Evolutionary conservation across 352 stramenopile species (phyloP), one percentile per base, ranked within the genome.

Genomic region (Pythium pyrilobum): DNA sequence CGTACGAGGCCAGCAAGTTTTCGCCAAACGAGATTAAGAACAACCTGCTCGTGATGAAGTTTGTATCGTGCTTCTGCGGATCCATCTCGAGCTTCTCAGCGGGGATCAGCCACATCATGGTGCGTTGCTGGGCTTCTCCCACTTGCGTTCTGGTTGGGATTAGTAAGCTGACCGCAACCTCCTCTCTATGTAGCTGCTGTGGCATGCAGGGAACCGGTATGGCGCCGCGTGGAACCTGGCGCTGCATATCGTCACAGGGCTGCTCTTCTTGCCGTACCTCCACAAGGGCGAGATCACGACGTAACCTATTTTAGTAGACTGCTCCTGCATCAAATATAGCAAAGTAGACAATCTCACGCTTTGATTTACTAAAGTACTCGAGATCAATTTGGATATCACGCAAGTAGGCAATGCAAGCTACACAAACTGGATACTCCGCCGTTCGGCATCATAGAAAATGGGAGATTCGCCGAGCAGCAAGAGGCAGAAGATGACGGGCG

Each of bases 61-160:
- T 76, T 41, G 67, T 76, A 5, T 70, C 67, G 7, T 71, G 60
- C 20, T 76, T 76, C 33, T 76, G 67, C 39, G 67, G 67, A 16
- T 76, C 67, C 0, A 55, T 76, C 11, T 76, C 67, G 27, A 63
- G 51, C 25, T 76, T 76, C 18, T 71, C 64, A 0, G 64, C 33
- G 0, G 44, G 47, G 10, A 67, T 76, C 44, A 67, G 51, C 25
- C 43, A 69, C 16, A 73, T 71, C 23, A 76, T 70, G 56, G 64
- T 71, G 44, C 34, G 57, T 53, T 31, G 27, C 18, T 37, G 20
- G 5, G 15, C 7, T 11, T 11, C n/a, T n/a, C n/a, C n/a, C n/a
- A n/a, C n/a, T n/a, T n/a, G n/a, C n/a, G n/a, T n/a, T n/a, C n/a
- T n/a, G n/a, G n/a, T n/a, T n/a, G n/a, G n/a, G n/a, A 15, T 52